These are phyloP conservation scores for Tolypocladium tundrense DNA, from an alignment of 2,329 filamentous ascomycete species.

Conservation along the genomic window DNA sequence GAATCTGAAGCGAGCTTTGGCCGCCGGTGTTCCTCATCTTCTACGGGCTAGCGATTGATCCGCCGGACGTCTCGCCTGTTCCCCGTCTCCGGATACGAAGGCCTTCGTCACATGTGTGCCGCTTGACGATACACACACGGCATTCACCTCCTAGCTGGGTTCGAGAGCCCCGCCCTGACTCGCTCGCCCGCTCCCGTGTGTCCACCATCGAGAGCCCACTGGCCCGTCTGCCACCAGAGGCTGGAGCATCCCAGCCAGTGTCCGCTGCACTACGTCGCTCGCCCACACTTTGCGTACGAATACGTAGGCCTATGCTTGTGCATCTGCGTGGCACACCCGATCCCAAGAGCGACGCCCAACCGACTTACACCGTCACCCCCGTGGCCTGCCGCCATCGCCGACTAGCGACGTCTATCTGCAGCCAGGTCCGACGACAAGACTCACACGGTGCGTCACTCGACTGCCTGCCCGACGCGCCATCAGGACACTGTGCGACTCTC, in stretches of 20 bases:
- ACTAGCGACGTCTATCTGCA: background rate
- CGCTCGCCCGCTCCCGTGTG: background rate
- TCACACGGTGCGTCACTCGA: conserved; percentile 1
- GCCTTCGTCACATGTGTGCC: background rate
- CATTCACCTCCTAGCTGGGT: background rate
- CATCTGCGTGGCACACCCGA: background rate
- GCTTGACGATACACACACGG: background rate
- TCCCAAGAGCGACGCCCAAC: background rate
- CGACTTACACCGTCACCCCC: conserved; percentile 5
- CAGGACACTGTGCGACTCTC: background rate
- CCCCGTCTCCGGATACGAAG: background rate
- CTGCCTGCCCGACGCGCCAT: background rate
- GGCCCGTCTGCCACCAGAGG: background rate
- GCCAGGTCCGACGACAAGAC: background rate
- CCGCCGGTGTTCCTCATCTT: background rate
- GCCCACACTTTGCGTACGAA: background rate
- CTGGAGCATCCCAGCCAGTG: background rate
- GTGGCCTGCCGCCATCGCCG: background rate
- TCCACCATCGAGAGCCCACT: background rate
- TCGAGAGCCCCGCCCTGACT: conserved; percentile 4
- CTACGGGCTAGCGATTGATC: background rate
- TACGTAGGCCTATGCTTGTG: background rate
- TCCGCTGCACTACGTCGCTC: background rate
- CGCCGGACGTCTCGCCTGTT: no score
- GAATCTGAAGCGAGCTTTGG: background rate